Evolutionary conservation across 495 filamentous ascomycete genomes (phyloP), one percentile per base, ranked within the genome.

Genomic region (Neurospora cerealis): DNA sequence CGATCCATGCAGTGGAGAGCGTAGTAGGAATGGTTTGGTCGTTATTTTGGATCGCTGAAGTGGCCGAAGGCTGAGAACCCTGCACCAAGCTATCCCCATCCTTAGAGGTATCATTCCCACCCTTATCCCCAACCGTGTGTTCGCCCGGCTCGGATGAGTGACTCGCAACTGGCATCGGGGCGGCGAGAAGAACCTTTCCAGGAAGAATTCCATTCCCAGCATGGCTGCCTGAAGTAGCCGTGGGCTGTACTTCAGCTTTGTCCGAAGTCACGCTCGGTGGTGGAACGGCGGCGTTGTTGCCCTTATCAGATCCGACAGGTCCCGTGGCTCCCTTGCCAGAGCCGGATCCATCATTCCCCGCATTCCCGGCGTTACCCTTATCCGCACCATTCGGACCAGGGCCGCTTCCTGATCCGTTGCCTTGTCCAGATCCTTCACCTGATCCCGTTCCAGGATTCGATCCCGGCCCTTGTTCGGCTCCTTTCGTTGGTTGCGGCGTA

Each of bases 381-480:
- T 34, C 54, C 28, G 48, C 48, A 7, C 11, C 48, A 28, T 15
- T 32, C 24, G 73, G 70, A 19, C 72, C 73, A 37, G 42, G 9
- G 34, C 72, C 62, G 9, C n/a, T 41, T 8, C 60, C 74, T 8
- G 74, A 69, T n/a, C 69, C 75, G 5, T 72, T 40, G 3, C 72
- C 72, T 7, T 72, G 36, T 1, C 72, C 72, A 38, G 73, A 71
- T 17, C 69, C 75, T 15, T 8, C 54, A 66, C 54, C 34, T 17
- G 54, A 34, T 8, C 32, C 28, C 15, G 54, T 32, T 36, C 28
- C 54, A 66, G 28, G 28, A 66, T 66, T 66, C 5, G 28, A 34
- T 66, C 28, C 54, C 28, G 15, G 15, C 6, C 5, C 54, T 66
- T 34, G 28, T 36, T 66, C 54, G 28, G 54, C 24, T 66, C 24